These are phyloP conservation scores for Boletus reticulatus DNA, from an alignment of 768 basidiomycete species.

Conservation along the genomic window DNA sequence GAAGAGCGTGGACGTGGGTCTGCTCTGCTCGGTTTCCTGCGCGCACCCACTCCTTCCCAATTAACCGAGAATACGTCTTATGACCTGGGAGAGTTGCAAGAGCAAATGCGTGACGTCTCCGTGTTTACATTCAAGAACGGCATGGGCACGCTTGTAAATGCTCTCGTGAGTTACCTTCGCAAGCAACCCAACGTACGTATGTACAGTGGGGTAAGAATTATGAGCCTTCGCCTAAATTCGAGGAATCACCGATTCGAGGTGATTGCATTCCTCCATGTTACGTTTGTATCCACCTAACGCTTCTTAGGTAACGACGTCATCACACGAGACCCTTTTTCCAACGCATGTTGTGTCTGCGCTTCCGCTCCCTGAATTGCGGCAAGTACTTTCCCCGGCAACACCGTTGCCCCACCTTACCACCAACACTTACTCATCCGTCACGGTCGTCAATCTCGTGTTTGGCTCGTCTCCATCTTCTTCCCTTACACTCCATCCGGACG, in stretches of 20 bases:
- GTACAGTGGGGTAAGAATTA: slow-evolving; percentile 40
- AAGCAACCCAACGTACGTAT: slow-evolving; percentile 58
- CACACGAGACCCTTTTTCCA: slow-evolving; percentile 36
- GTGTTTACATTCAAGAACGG: slow-evolving; percentile 85
- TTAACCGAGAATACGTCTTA: slow-evolving; percentile 30
- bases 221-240: slow-evolving; percentile 31
- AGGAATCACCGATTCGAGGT: slow-evolving; percentile 47
- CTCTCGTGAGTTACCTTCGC: slow-evolving; percentile 49
- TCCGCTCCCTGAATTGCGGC: slow-evolving; percentile 53
- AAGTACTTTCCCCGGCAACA: slow-evolving; percentile 38
- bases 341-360: slow-evolving; percentile 79
- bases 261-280: slow-evolving; percentile 3
- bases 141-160: slow-evolving; percentile 60
- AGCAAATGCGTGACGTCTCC: slow-evolving; percentile 56
- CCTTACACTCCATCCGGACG: slow-evolving; percentile 65
- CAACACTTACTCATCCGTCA: slow-evolving; percentile 79
- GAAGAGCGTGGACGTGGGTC: slow-evolving; percentile 70
- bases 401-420: slow-evolving; percentile 60
- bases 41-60: slow-evolving; percentile 14
- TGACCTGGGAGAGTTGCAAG: slow-evolving; percentile 46
- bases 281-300: background rate
- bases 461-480: slow-evolving; percentile 38
- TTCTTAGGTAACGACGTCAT: slow-evolving; percentile 34
- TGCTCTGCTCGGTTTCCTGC: slow-evolving; percentile 58
- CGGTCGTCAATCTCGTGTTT: slow-evolving; percentile 90